Base-by-base conservation (phyloP, 441 rosid species). In the Manihot esculenta region DNA sequence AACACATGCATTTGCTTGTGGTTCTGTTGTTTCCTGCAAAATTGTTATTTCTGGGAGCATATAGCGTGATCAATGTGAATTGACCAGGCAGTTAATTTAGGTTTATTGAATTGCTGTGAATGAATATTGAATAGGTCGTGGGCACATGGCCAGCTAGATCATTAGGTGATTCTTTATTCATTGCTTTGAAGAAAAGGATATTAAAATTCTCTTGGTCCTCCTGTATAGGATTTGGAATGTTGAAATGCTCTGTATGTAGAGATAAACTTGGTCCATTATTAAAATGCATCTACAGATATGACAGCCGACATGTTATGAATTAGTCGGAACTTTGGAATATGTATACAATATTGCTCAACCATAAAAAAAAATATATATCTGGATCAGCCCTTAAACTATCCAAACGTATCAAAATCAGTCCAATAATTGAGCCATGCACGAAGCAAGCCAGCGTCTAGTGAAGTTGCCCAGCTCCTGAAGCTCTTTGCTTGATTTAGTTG, bases 1-100 rank as follows among this genome's bases (percentile, higher is more conserved):
- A 95, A 75, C 90, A 86, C 71, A 86, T 89, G 98, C 93, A 88
- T 72, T 79, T 92, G 84, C 80, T 95, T 21, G 81, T 92, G 68
- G 78, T 94, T 45, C 69, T 92, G 44, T 74, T 90, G 83, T 82
- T 89, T 70, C 98, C 97, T 7, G 96, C 89, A 48, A 78, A 81
- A 72, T 66, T 89, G 55, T 44, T 93, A 35, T 84, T 89, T 44
- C 42, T 89, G n/a, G 93, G 94, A 57, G 92, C 91, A 42, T 80
- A 79, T 61, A 82, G 70, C 69, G 59, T 82, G 61, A 73, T 86
- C 71, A 73, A 69, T 72, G 70, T 83, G 71, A 70, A 81, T 69
- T 87, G 71, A 84, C 14, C 26, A 30, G 58, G 49, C 26, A 15
- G 41, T 41, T 38, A 33, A 26, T 12, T 63, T 18, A 24, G 75